Percentiles rank a stretch among this genome's conserved stretches.
Conservation (phyloP, 2,329 filamentous ascomycete species). For the Botryotinia convoluta region DNA sequence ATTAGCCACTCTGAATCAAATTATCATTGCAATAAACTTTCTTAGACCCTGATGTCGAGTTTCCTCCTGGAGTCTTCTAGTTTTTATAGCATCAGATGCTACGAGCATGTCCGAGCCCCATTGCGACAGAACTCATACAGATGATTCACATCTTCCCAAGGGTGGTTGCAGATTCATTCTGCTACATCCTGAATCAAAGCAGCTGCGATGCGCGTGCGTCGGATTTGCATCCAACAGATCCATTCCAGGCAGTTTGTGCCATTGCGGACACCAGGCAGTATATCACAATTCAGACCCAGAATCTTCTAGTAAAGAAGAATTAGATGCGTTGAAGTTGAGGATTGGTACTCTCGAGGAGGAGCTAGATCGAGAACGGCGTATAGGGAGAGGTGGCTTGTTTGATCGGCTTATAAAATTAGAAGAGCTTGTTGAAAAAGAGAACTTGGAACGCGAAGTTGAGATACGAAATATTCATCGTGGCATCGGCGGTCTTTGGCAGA, state of each 20-base stretch:
- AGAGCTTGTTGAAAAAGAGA: constrained; percentile 53
- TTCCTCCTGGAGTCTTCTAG: constrained; percentile 30
- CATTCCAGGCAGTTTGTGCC: constrained; percentile 54
- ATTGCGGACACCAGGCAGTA: constrained; percentile 59
- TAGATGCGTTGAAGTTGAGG: constrained; percentile 49
- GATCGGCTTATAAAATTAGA: constrained; percentile 45
- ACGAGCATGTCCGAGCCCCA: constrained; percentile 35
- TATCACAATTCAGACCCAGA: constrained; percentile 51
- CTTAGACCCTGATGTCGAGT: constrained; percentile 7
- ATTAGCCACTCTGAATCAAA: not conserved
- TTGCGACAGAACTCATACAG: constrained; percentile 32
- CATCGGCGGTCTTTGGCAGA: constrained; percentile 52
- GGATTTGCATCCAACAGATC: constrained; percentile 54
- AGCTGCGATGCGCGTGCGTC: constrained; percentile 57
- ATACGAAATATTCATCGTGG: constrained; percentile 55
- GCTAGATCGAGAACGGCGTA: constrained; percentile 40
- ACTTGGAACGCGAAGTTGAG: constrained; percentile 50
- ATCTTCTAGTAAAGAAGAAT: constrained; percentile 47
- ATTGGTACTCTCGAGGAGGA: constrained; percentile 47
- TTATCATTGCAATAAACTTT: not conserved
- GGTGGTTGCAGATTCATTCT: constrained; percentile 61
- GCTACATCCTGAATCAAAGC: constrained; percentile 54
- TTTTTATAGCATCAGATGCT: constrained; percentile 31
- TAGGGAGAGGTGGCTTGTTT: constrained; percentile 30
- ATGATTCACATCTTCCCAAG: constrained; percentile 51